phyloP scores from a whole-genome alignment of 1,139 yeast species.

The Taiozyma sp. region DNA sequence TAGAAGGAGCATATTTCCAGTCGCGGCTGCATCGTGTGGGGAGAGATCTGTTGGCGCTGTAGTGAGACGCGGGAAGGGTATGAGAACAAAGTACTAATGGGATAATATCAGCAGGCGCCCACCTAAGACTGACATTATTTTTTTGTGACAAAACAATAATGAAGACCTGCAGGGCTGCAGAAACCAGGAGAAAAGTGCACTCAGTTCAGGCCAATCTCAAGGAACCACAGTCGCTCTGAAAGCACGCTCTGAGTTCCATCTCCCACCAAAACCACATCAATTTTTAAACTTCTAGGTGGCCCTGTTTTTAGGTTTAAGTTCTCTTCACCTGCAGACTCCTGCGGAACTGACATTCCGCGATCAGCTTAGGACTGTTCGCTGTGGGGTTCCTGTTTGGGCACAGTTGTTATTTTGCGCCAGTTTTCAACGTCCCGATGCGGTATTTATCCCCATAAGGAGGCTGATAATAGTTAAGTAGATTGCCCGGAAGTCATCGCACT shows the following conservation, averaged over 20 bases:
- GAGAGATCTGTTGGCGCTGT: neutral
- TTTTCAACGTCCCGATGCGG: neutral
- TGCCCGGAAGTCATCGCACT: conserved; percentile 2
- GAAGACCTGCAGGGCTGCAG: neutral
- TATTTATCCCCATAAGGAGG: neutral
- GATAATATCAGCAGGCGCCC: neutral
- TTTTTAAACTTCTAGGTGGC: neutral
- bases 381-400: neutral
- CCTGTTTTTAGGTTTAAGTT: neutral
- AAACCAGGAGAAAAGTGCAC: neutral
- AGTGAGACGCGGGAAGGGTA: neutral
- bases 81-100: neutral
- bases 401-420: neutral
- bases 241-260: too few species aligned
- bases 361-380: neutral
- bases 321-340: neutral
- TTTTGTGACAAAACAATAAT: neutral
- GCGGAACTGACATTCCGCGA: neutral
- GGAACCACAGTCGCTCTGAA: too few species aligned
- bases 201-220: neutral
- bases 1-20: neutral
- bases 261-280: neutral
- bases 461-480: neutral
- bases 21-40: neutral
- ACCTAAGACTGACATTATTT: neutral